Base-by-base conservation (phyloP, 2,329 filamentous ascomycete genomes). In the Exophiala sp. region DNA sequence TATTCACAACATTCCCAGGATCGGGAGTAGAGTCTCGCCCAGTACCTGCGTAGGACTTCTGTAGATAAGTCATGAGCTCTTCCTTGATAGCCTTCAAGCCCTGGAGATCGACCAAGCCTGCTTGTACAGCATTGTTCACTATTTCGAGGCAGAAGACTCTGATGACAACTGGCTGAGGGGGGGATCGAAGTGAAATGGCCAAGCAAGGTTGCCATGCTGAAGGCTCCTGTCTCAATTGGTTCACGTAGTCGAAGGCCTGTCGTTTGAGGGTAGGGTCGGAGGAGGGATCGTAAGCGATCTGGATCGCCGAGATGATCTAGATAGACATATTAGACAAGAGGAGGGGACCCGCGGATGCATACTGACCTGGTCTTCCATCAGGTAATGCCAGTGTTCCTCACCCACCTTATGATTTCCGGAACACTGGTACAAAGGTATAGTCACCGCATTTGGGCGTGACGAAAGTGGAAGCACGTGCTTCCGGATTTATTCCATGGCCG, bases 181-280 rank as follows among this genome's bases (percentile, higher is more conserved):
- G 88, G 21, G 78, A 78, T 66, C 87, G 82, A 47, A 83, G 86
- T 72, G 97, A 97, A 60, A 98, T 83, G 29, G 80, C 73, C 46
- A 93, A 81, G 72, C 90, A 95, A 62, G 88, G 81, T 69, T 95
- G 89, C 88, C 91, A 95, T 69, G 85, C 89, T 63, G 87, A 82
- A 41, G 87, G 81, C 65, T 96, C 85, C 64, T 82, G 75, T 58
- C 89, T 83, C 56, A 97, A 77, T 65, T 89, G 88, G 68, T 77
- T 78, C 55, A 83, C 63, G 60, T 72, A 74, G 39, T 74, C 72
- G 58, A 71, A 73, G 48, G 91, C 90, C 73, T 95, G 89, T 53
- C 73, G 71, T 71, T 91, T 89, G 64, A 94, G 77, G 59, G 75
- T 71, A 63, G 80, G 82, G 69, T 90, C 82, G 62, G 88, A 85